Evolutionary conservation across 2,329 filamentous ascomycete species (phyloP).

Genomic region (Xylariales sp.): DNA sequence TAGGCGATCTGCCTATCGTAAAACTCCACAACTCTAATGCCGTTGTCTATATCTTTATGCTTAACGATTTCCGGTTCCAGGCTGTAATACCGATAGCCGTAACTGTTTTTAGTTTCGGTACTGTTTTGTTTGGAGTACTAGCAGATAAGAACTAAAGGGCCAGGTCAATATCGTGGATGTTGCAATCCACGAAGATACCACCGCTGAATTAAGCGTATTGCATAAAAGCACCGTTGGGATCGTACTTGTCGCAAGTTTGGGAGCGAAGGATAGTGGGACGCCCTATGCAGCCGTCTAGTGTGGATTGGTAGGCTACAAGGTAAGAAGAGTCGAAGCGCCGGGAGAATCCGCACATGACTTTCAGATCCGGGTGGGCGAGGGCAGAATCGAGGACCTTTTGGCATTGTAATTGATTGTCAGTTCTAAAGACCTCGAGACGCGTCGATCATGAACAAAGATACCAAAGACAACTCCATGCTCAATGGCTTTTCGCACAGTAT

Average conservation of each 20-base stretch:
- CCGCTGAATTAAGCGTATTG: conserved; percentile 60
- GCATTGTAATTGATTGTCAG: conserved; percentile 46
- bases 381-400: conserved; percentile 56
- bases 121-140: conserved; percentile 39
- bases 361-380: conserved; percentile 50
- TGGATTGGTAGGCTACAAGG: conserved; percentile 51
- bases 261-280: conserved; percentile 55
- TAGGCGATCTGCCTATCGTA: conserved; percentile 59
- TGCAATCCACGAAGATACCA: conserved; percentile 67
- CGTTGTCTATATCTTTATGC: conserved; percentile 58
- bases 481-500: conserved; percentile 58
- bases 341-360: conserved; percentile 64
- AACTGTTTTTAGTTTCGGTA: conserved; percentile 56
- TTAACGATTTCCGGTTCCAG: conserved; percentile 53
- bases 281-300: conserved; percentile 53
- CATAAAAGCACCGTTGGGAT: conserved; percentile 63
- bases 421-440: too few species aligned
- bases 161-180: conserved; percentile 66
- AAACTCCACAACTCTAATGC: conserved; percentile 63
- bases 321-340: conserved; percentile 64
- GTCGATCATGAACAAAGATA: too few species aligned
- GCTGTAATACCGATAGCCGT: conserved; percentile 54
- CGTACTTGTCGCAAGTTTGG: conserved; percentile 64
- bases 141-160: conserved; percentile 60
- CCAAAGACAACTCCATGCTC: too few species aligned